Evolutionary conservation across 108 stramenopile genomes (phyloP).

Genomic region (Licmophora abbreviata): DNA sequence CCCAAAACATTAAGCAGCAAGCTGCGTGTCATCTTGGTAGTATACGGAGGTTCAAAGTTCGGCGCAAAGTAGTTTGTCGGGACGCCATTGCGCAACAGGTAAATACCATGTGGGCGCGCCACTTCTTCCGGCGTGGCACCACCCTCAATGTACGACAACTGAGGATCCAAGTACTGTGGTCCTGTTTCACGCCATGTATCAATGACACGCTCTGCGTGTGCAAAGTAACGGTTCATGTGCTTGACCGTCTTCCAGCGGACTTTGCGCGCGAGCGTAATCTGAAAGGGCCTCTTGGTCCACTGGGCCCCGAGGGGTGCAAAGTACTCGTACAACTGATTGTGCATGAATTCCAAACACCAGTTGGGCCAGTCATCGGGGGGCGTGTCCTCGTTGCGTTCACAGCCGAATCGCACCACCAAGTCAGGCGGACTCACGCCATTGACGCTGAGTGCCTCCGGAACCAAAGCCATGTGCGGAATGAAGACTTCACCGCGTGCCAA

Average conservation of each 20-base stretch:
- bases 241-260: conserved; percentile 87
- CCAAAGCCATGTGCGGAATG: conserved; percentile 79
- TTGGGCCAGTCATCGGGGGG: conserved; percentile 87
- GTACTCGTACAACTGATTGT: conserved; percentile 85
- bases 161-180: conserved; percentile 76
- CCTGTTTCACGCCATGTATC: conserved; percentile 84
- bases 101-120: conserved; percentile 74
- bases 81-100: conserved; percentile 67
- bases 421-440: conserved; percentile 72
- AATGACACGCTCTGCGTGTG: conserved; percentile 72
- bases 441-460: conserved; percentile 75
- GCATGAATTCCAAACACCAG: conserved; percentile 87
- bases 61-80: conserved; percentile 89
- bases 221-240: conserved; percentile 90
- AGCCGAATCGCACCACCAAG: conserved; percentile 74
- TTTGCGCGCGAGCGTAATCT: conserved; percentile 71
- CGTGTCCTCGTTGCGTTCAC: conserved; percentile 80
- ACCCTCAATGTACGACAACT: conserved; percentile 49
- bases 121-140: conserved; percentile 75
- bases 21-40: conserved; percentile 78
- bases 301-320: conserved; percentile 51
- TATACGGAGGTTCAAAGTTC: conserved; percentile 83
- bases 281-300: conserved; percentile 80
- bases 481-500: conserved; percentile 80
- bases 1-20: conserved; percentile 63